Evolutionary conservation across 1,139 yeast species (phyloP), one percentile per base, ranked within the genome.

Genomic region (Suhomyces coccinellae): DNA sequence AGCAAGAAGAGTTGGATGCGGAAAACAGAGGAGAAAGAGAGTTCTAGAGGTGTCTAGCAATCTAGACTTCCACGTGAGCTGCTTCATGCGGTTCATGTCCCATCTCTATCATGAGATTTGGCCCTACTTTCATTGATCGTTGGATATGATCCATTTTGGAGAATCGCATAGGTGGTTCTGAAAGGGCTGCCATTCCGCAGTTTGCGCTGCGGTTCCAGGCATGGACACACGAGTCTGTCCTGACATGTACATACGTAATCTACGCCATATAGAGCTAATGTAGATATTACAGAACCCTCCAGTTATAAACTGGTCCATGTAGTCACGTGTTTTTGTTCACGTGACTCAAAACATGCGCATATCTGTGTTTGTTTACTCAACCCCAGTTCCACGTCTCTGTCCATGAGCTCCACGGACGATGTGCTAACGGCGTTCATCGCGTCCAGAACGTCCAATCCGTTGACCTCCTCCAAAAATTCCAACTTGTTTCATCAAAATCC

Each of bases 21-120:
- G 59, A 56, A 41, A 49, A 45, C 36, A 55, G 57, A 52, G 61
- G 59, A 39, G 61, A 56, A 42, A 53, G 61, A 48, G 56, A 50
- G 31, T 56, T 56, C 41, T 56, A 50, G 39, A 33, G 5, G 34
- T 20, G 4, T 13, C 12, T 5, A 11, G 2, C 12, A 12, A 3
- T 13, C n/a, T 27, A 10, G n/a, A 7, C 13, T 24, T 27, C 31
- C 32, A 26, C n/a, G 5, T 31, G 11, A 4, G 15, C 14, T 4
- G 13, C 16, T 12, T n/a, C 29, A 13, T 6, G 14, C 29, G 30
- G 30, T 13, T 5, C 30, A 12, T 10, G 4, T 28, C 13, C 7
- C 33, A 12, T 4, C 33, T 31, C 33, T 14, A 10, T 6, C 13
- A 3, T 5, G 13, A 28, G 14, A n/a, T 28, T 28, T 28, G 30